Evolutionary conservation across 805 yeast genomes (phyloP).

Genomic region (Cyberlindnera maclurae): DNA sequence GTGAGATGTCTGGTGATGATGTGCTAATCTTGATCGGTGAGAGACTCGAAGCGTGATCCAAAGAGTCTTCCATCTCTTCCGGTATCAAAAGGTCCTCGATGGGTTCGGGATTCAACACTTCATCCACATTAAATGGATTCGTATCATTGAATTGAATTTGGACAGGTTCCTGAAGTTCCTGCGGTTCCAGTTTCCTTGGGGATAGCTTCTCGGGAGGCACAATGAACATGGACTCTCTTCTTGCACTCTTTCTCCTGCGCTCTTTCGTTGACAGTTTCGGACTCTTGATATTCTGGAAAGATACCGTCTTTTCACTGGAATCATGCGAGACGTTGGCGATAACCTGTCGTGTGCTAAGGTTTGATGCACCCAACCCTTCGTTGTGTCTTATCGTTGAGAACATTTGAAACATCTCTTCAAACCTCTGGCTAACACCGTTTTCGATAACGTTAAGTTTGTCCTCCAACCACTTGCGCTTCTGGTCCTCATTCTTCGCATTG

Average conservation of each 20-base stretch:
- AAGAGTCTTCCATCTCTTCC: constrained; percentile 1
- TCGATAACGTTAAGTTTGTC: constrained; percentile 35
- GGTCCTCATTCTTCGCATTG: constrained; percentile 24
- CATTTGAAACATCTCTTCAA: constrained; percentile 38
- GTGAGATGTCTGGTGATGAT: constrained; percentile 12
- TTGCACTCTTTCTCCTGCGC: constrained; percentile 31
- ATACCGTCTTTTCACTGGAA: constrained; percentile 20
- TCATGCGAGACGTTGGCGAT: constrained; percentile 5
- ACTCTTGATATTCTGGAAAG: constrained; percentile 18
- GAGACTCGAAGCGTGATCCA: constrained; percentile 14
- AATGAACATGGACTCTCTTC: constrained; percentile 35
- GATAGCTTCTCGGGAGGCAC: constrained; percentile 17
- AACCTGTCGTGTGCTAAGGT: constrained; percentile 1
- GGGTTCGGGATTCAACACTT: not conserved
- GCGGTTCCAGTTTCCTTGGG: not conserved
- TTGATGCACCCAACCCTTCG: constrained; percentile 30
- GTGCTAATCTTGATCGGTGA: constrained; percentile 18
- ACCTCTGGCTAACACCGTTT: constrained; percentile 30
- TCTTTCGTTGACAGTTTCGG: constrained; percentile 20
- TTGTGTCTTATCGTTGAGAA: constrained; percentile 33
- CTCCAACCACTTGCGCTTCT: constrained; percentile 29
- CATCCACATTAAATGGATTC: constrained; percentile 16
- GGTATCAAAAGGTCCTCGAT: not conserved
- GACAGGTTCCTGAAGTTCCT: constrained; percentile 3
- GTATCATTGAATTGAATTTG: constrained; percentile 23